These are phyloP conservation scores for Apophysomyces ossiformis DNA, from an alignment of 371 early-diverging fungal genomes.

Conservation along the genomic window DNA sequence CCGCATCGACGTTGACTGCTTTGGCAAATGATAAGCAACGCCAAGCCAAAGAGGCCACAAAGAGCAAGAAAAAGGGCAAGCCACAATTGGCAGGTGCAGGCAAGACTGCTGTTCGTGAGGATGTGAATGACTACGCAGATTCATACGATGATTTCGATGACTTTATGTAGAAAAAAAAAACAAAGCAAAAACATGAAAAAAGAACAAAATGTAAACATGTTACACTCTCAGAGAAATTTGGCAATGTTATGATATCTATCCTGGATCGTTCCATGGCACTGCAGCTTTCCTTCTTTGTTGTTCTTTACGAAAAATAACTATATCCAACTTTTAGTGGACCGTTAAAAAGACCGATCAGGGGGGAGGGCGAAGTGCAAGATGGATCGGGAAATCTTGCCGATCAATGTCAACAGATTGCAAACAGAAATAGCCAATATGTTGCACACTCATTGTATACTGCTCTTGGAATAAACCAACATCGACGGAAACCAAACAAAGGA, in stretches of 20 bases:
- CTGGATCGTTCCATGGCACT: too few relatives aligned
- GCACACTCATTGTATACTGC: too few relatives aligned
- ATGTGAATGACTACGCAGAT: slow-evolving; percentile 40
- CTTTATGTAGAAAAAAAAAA: slow-evolving; percentile 69
- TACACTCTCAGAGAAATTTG: neutral
- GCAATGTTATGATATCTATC: neutral
- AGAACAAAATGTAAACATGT: slow-evolving; percentile 4
- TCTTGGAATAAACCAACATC: too few relatives aligned
- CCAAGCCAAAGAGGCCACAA: slow-evolving; percentile 70
- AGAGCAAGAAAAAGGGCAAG: slow-evolving; percentile 73
- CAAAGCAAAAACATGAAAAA: slow-evolving; percentile 19
- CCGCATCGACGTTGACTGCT: slow-evolving; percentile 75
- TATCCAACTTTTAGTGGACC: too few relatives aligned
- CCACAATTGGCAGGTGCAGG: slow-evolving; percentile 60
- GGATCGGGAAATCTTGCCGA: too few relatives aligned
- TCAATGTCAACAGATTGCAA: too few relatives aligned
- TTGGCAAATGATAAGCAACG: slow-evolving; percentile 93
- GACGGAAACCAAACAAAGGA: too few relatives aligned
- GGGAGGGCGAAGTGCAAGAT: too few relatives aligned
- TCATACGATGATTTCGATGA: slow-evolving; percentile 78
- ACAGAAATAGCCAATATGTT: too few relatives aligned
- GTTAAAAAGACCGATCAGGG: too few relatives aligned
- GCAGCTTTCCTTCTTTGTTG: too few relatives aligned
- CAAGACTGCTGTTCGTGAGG: slow-evolving; percentile 49
- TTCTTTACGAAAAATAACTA: too few relatives aligned